A percentile compares a stretch with the other conserved stretches of the same genome.
Evolutionary conservation across 345 rosid genomes (phyloP).

Genomic region (Murraya koenigii): DNA sequence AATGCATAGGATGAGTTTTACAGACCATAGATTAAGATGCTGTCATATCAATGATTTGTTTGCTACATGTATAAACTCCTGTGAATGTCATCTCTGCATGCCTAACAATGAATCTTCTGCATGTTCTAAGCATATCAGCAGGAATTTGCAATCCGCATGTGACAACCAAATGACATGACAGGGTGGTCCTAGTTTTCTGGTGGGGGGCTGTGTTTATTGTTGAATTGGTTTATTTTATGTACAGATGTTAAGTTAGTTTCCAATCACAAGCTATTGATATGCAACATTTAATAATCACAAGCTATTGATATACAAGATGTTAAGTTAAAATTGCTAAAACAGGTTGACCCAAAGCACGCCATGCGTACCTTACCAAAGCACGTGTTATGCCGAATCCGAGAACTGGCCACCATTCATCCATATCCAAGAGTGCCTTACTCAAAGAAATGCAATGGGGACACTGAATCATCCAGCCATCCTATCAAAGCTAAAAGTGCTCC

Average conservation of each 20-base stretch:
- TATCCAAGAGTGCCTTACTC: constrained; percentile 50
- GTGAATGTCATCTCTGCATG: not conserved
- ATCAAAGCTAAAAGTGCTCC: constrained; percentile 20
- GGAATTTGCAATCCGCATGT: not conserved
- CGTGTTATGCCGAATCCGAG: constrained; percentile 52
- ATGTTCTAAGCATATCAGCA: not conserved
- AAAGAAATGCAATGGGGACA: constrained; percentile 14
- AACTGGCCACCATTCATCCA: constrained; percentile 72
- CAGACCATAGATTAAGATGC: not conserved
- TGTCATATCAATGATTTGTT: not conserved
- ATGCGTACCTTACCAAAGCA: constrained; percentile 51
- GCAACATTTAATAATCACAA: too few relatives aligned
- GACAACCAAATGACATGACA: not conserved
- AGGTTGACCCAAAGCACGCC: constrained; percentile 50
- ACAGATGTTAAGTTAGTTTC: not conserved
- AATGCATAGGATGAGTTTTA: not conserved
- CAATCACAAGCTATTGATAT: not conserved
- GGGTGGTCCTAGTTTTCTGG: not conserved
- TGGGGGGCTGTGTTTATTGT: not conserved
- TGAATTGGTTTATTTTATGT: not conserved
- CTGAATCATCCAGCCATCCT: constrained; percentile 14
- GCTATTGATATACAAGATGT: not conserved
- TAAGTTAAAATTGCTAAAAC: too few relatives aligned
- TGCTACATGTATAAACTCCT: not conserved
- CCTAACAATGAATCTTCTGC: not conserved